A percentile compares a stretch with the other conserved stretches of the same genome.
Evolutionary conservation across 1,284 basidiomycete species (phyloP).

Genomic region (Irpex lacteus): DNA sequence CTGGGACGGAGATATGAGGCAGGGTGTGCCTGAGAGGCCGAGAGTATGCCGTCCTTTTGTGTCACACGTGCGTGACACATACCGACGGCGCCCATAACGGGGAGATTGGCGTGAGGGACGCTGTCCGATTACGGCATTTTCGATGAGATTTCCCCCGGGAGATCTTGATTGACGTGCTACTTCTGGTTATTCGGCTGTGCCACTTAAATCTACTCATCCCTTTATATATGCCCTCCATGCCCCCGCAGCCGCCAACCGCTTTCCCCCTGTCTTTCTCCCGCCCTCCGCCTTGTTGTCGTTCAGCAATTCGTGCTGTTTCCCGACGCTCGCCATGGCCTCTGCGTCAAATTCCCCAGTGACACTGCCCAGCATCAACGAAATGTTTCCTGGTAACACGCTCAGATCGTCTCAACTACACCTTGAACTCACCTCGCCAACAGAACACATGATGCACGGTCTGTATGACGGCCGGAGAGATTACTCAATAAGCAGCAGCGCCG

Average conservation of each 20-base stretch:
- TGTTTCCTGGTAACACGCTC: constrained; percentile 17
- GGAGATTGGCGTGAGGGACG: constrained; percentile 1
- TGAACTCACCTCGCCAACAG: constrained; percentile 1
- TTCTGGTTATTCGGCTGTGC: constrained; percentile 4
- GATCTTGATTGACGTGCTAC: not conserved
- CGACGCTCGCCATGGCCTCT: constrained; percentile 1
- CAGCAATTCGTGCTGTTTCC: not conserved
- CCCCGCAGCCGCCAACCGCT: not conserved
- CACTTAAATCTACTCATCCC: not conserved
- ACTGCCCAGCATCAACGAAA: constrained; percentile 20
- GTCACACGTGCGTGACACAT: not conserved
- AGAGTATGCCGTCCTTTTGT: not conserved
- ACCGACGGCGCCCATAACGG: constrained; percentile 2
- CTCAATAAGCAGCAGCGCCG: not conserved
- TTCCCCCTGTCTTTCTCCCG: not conserved
- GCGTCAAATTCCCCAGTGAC: constrained; percentile 3
- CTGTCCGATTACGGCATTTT: not conserved
- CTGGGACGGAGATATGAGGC: too few species aligned
- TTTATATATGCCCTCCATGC: constrained; percentile 2
- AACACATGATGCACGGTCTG: constrained; percentile 12
- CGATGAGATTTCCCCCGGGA: not conserved
- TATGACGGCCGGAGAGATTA: not conserved
- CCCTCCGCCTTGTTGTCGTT: not conserved
- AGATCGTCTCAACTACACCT: not conserved
- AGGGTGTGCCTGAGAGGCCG: not conserved